Percentiles rank a stretch among this genome's conserved stretches.
phyloP scores from a whole-genome alignment of 495 filamentous ascomycete species.

The Penicillium fimorum region DNA sequence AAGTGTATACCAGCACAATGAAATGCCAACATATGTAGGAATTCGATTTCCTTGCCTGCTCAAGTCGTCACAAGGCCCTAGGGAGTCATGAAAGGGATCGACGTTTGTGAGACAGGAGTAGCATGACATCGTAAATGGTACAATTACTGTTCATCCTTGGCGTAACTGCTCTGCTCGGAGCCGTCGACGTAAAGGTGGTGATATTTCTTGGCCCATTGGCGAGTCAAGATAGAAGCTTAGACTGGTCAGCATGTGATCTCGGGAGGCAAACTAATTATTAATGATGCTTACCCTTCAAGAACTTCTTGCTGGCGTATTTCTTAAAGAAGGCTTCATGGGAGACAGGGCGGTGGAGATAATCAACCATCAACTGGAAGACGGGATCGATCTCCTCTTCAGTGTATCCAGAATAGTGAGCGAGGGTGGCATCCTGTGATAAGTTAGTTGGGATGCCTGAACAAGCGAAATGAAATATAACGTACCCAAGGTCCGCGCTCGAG shows the following conservation, averaged over 20 bases:
- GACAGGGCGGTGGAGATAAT: slow-evolving; percentile 86
- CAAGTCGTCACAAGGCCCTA: slow-evolving; percentile 26
- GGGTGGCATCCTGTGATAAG: slow-evolving; percentile 66
- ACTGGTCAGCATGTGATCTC: slow-evolving; percentile 15
- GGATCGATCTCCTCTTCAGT: slow-evolving; percentile 88
- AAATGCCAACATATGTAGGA: slow-evolving; percentile 48
- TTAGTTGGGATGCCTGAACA: slow-evolving; percentile 24
- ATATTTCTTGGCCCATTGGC: slow-evolving; percentile 86
- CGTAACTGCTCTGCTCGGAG: slow-evolving; percentile 40
- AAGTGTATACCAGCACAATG: slow-evolving; percentile 44
- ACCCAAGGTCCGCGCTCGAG: slow-evolving; percentile 89
- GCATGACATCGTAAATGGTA: slow-evolving; percentile 30
- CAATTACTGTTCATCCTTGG: slow-evolving; percentile 42
- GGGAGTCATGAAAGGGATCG: slow-evolving; percentile 28
- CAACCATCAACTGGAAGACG: slow-evolving; percentile 89
- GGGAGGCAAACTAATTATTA: not conserved
- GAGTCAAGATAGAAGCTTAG: slow-evolving; percentile 83
- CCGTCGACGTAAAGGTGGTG: slow-evolving; percentile 46
- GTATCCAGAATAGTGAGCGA: slow-evolving; percentile 93
- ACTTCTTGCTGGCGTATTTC: slow-evolving; percentile 99
- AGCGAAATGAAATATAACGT: slow-evolving; percentile 34
- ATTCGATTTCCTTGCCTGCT: slow-evolving; percentile 34
- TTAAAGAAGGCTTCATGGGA: slow-evolving; percentile 97
- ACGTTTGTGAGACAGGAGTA: slow-evolving; percentile 28
- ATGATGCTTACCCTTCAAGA: slow-evolving; percentile 75